phyloP scores from a whole-genome alignment of 306 rosid species.

The Vigna unguiculata region DNA sequence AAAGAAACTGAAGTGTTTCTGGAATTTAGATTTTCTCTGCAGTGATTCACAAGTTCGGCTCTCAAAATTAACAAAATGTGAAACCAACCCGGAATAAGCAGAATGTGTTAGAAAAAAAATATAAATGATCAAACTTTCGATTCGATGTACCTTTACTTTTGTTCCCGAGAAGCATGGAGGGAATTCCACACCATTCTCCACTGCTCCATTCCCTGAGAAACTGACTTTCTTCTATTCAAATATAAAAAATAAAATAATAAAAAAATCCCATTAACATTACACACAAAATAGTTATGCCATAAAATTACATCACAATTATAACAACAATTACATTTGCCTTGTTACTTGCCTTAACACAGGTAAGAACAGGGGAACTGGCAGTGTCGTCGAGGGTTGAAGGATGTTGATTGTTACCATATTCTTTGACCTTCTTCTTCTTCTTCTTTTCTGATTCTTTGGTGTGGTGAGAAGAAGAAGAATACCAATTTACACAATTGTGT shows the following conservation, averaged over 20 bases:
- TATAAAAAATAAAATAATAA: neutral
- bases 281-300: slow-evolving; percentile 10
- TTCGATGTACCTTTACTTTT: slow-evolving; percentile 59
- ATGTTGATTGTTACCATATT: slow-evolving; percentile 53
- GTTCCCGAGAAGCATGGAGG: slow-evolving; percentile 77
- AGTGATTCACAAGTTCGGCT: slow-evolving; percentile 28
- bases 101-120: neutral
- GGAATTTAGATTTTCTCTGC: slow-evolving; percentile 67
- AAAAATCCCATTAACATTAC: neutral
- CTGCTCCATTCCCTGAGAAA: slow-evolving; percentile 58
- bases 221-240: slow-evolving; percentile 58
- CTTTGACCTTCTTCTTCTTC: slow-evolving; percentile 53
- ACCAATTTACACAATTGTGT: slow-evolving; percentile 49
- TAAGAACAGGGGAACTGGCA: slow-evolving; percentile 80
- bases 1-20: slow-evolving; percentile 61
- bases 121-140: slow-evolving; percentile 6
- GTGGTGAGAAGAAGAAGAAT: slow-evolving; percentile 43
- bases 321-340: slow-evolving; percentile 6
- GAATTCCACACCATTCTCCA: slow-evolving; percentile 56
- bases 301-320: neutral
- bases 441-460: slow-evolving; percentile 47
- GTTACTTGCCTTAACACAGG: slow-evolving; percentile 59
- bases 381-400: slow-evolving; percentile 82
- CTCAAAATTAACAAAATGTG: slow-evolving; percentile 9
- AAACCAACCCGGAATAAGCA: slow-evolving; percentile 14